Percentiles rank a stretch among this genome's conserved stretches.
Conservation (phyloP, 2,329 filamentous ascomycete genomes). For the Cladosporium austrohemisphaericum region DNA sequence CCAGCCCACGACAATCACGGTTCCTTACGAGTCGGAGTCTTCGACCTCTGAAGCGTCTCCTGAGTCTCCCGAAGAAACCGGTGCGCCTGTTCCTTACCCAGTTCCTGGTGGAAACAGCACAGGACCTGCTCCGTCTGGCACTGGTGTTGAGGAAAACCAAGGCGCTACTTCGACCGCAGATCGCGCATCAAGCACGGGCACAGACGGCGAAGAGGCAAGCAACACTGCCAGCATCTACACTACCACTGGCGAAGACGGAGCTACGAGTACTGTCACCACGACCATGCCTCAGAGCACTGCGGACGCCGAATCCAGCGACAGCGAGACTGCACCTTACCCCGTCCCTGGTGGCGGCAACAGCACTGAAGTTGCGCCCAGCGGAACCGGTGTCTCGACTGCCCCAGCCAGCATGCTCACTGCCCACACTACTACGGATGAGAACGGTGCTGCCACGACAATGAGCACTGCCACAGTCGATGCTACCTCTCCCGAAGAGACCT, state of each 20-base stretch:
- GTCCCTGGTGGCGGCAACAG: slow-evolving; percentile 1
- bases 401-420: not conserved
- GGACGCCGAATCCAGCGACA: not conserved
- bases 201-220: too few relatives aligned
- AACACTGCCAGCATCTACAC: not conserved
- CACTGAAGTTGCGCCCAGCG: not conserved
- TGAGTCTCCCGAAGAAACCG: not conserved
- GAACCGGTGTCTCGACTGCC: not conserved
- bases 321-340: not conserved
- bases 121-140: not conserved
- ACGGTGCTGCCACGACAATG: not conserved
- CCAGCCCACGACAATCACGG: not conserved
- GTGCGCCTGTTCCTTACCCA: not conserved
- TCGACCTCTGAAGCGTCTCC: not conserved
- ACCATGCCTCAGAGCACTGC: not conserved
- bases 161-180: not conserved
- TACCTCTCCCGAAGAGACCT: not conserved
- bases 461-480: not conserved
- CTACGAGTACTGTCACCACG: not conserved
- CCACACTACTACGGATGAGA: not conserved
- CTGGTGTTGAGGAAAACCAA: not conserved
- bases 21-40: too few relatives aligned
- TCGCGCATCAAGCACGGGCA: not conserved
- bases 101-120: not conserved
- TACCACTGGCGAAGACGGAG: not conserved